These are phyloP conservation scores for Xerocomus amazonicus DNA, from an alignment of 1,284 basidiomycete species.

Conservation along the genomic window DNA sequence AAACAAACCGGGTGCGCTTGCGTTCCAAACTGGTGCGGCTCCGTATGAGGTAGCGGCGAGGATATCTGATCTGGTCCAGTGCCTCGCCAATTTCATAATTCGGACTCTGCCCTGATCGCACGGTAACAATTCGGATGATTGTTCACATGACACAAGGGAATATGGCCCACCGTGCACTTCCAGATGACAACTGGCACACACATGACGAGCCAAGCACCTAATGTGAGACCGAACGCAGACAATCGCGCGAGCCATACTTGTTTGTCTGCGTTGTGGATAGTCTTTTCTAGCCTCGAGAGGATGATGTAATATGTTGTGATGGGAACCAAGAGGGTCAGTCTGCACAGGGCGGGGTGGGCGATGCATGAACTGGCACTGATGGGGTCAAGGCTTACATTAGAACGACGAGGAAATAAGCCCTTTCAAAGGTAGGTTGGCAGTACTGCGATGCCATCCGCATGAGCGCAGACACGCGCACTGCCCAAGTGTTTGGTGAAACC, in stretches of 20 bases:
- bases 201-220: constrained; percentile 42
- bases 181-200: constrained; percentile 44
- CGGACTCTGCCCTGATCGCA: constrained; percentile 42
- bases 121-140: background rate
- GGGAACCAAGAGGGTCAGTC: constrained; percentile 42
- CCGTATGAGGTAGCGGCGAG: constrained; percentile 25
- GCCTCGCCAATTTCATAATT: constrained; percentile 38
- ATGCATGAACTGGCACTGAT: background rate
- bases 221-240: constrained; percentile 37
- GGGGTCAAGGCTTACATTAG: constrained; percentile 37
- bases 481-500: constrained; percentile 48
- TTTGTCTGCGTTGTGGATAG: constrained; percentile 7
- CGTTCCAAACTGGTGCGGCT: constrained; percentile 43
- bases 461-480: constrained; percentile 40
- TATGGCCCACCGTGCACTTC: constrained; percentile 43
- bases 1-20: constrained; percentile 42
- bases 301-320: constrained; percentile 39
- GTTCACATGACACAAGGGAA: background rate
- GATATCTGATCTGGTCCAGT: constrained; percentile 45
- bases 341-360: constrained; percentile 17
- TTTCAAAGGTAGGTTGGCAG: constrained; percentile 46
- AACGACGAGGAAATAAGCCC: constrained; percentile 39
- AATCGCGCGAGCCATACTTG: constrained; percentile 38
- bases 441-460: constrained; percentile 40
- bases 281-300: constrained; percentile 24